These are phyloP conservation scores for Mycena epipterygia DNA, from an alignment of 768 basidiomycete genomes.

Conservation along the genomic window DNA sequence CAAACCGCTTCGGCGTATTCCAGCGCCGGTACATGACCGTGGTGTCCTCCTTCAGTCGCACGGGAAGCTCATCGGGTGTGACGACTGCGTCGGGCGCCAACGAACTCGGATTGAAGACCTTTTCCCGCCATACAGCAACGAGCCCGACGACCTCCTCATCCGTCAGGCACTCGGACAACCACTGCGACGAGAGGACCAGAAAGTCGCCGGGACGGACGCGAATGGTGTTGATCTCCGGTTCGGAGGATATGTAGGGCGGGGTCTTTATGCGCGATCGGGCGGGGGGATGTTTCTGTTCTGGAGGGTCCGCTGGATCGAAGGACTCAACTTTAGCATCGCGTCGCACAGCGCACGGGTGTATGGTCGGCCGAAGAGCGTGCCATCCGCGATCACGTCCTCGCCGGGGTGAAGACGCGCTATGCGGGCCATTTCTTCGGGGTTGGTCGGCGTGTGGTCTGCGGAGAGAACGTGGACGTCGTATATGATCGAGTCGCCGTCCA, in stretches of 20 bases:
- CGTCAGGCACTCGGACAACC: conserved; percentile 67
- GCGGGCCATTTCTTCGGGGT: conserved; percentile 49
- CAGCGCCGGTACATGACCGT: conserved; percentile 46
- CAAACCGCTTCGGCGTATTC: conserved; percentile 46
- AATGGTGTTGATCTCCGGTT: conserved; percentile 63
- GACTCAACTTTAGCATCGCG: conserved; percentile 58
- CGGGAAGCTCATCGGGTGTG: conserved; percentile 26
- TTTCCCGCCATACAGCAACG: conserved; percentile 63
- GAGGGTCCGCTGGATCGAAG: conserved; percentile 51
- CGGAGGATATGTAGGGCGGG: conserved; percentile 64
- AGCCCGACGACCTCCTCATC: conserved; percentile 69
- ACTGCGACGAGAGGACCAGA: conserved; percentile 65
- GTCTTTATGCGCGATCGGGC: conserved; percentile 50
- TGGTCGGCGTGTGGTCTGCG: conserved; percentile 53
- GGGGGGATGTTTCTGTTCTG: conserved; percentile 53
- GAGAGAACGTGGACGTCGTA: conserved; percentile 58
- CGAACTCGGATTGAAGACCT: conserved; percentile 30
- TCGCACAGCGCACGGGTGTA: conserved; percentile 60
- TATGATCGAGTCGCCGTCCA: conserved; percentile 39
- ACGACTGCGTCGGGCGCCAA: conserved; percentile 25
- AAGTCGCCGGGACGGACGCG: conserved; percentile 63
- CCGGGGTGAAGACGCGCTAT: conserved; percentile 48
- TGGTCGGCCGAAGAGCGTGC: conserved; percentile 48
- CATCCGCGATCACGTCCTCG: conserved; percentile 45
- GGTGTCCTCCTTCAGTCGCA: conserved; percentile 35